These are phyloP conservation scores for Rhododendron ferrugineum DNA, from an alignment of 148 eudicot genomes.

Conservation along the genomic window DNA sequence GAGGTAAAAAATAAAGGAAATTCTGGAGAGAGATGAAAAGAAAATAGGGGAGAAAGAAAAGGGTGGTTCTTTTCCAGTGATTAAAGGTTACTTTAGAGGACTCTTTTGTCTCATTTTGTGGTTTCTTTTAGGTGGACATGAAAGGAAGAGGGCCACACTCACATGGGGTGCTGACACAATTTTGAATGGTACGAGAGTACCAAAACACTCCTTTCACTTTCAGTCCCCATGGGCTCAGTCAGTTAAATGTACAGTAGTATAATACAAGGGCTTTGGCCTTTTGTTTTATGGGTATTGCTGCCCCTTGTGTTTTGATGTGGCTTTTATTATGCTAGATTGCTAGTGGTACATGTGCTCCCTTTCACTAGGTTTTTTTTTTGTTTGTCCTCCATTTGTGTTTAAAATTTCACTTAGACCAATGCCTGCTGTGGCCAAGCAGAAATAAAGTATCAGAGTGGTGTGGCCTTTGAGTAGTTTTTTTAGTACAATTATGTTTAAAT, in stretches of 20 bases:
- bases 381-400: not conserved
- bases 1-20: conserved; percentile 4
- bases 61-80: conserved; percentile 26
- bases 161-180: conserved; percentile 81
- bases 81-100: conserved; percentile 38
- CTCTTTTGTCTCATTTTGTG: conserved; percentile 66
- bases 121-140: conserved; percentile 61
- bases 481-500: not conserved
- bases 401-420: conserved; percentile 25
- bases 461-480: not conserved
- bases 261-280: conserved; percentile 20
- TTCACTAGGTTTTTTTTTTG: not conserved
- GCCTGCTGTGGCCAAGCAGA: conserved; percentile 21
- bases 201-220: conserved; percentile 55
- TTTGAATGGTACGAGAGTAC: conserved; percentile 33
- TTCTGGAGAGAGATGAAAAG: not conserved
- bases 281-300: conserved; percentile 23
- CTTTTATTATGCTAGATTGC: conserved; percentile 9
- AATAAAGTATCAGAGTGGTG: not conserved
- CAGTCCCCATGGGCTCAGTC: conserved; percentile 22
- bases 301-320: conserved; percentile 19
- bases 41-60: conserved; percentile 20
- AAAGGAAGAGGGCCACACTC: conserved; percentile 48
- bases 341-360: conserved; percentile 12
- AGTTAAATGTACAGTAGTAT: not conserved